Evolutionary conservation across 177 flowering plant species (phyloP).

Genomic region (Vitis hybrid): DNA sequence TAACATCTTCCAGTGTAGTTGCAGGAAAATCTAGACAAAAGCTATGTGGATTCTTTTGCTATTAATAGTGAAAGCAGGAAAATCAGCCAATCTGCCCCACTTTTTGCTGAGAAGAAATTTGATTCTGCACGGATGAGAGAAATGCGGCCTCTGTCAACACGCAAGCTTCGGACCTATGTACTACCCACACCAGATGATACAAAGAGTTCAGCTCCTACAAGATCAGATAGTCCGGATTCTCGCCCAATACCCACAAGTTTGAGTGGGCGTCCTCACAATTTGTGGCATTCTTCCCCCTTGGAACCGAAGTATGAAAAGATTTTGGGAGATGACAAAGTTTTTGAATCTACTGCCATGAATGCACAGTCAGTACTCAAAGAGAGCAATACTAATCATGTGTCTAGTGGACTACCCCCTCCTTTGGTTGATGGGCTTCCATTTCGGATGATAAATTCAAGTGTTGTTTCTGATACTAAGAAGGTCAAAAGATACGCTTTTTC

Average conservation of each 20-base stretch:
- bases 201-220: slow-evolving; percentile 35
- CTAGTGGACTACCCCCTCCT: slow-evolving; percentile 53
- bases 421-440: slow-evolving; percentile 38
- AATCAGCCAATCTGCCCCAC: slow-evolving; percentile 81
- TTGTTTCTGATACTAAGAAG: slow-evolving; percentile 48
- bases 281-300: slow-evolving; percentile 68
- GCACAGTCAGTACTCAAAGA: slow-evolving; percentile 59
- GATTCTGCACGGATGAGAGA: slow-evolving; percentile 41
- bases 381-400: slow-evolving; percentile 48
- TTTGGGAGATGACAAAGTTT: slow-evolving; percentile 31
- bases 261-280: slow-evolving; percentile 28
- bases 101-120: slow-evolving; percentile 48
- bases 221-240: slow-evolving; percentile 29
- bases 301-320: slow-evolving; percentile 37
- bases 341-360: slow-evolving; percentile 26
- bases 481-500: slow-evolving; percentile 67
- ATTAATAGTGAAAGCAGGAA: slow-evolving; percentile 23
- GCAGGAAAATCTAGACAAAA: slow-evolving; percentile 53
- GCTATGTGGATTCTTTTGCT: slow-evolving; percentile 29
- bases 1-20: slow-evolving; percentile 11
- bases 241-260: slow-evolving; percentile 25
- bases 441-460: slow-evolving; percentile 25
- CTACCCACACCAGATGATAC: slow-evolving; percentile 79
- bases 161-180: slow-evolving; percentile 67
- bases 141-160: slow-evolving; percentile 39